Conservation (phyloP, 176 grass and related monocot species). For the Dactylis glomerata region DNA sequence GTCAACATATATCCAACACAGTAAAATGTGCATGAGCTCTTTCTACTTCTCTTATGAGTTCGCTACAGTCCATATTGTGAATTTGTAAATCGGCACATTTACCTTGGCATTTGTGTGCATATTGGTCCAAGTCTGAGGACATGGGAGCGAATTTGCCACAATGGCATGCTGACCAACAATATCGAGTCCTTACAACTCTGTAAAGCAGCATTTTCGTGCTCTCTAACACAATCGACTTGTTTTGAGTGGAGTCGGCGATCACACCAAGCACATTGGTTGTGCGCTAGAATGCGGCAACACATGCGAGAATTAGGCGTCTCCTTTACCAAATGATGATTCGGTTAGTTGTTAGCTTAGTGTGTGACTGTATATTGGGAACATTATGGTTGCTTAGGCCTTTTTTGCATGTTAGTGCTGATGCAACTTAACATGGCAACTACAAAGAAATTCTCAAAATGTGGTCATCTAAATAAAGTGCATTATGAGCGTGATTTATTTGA, state of each 20-base stretch:
- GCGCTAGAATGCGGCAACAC: not conserved
- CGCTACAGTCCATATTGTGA: not conserved
- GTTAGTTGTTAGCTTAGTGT: not conserved
- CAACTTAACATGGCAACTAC: not conserved
- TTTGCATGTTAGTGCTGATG: not conserved
- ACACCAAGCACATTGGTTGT: not conserved
- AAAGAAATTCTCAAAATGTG: not conserved
- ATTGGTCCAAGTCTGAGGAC: not conserved
- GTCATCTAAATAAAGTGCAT: not conserved
- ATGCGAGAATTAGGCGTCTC: not conserved
- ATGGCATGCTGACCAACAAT: not conserved
- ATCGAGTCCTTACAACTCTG: not conserved
- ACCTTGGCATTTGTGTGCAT: not conserved
- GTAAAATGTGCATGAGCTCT: not conserved
- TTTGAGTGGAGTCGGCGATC: not conserved
- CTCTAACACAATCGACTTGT: not conserved
- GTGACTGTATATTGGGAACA: not conserved
- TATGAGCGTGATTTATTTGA: not conserved
- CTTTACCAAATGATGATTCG: not conserved
- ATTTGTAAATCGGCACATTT: not conserved
- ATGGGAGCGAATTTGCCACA: not conserved
- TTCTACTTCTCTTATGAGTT: not conserved
- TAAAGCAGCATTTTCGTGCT: not conserved
- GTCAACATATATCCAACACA: not conserved
- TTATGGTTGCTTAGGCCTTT: not conserved